Evolutionary conservation across 2,329 filamentous ascomycete species (phyloP), one percentile per base, ranked within the genome.

Genomic region (Aplosporella prunicola): DNA sequence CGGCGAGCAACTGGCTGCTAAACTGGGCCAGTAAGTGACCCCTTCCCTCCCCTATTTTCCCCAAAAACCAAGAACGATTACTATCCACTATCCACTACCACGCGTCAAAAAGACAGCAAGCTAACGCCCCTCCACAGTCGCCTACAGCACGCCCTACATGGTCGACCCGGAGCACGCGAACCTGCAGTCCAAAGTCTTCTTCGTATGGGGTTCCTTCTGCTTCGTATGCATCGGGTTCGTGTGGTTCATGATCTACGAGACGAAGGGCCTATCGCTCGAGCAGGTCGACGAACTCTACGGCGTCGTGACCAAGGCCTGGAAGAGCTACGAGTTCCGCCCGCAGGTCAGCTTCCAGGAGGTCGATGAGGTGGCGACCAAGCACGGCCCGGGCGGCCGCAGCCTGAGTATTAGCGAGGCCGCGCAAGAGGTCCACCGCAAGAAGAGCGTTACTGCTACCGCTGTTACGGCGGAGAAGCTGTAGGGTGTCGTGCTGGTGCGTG

Each of bases 231-330:
- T 60, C 27, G 62, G 82, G 45, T 87, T 86, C 56, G 81, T 85
- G 22, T 87, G 76, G 67, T 67, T 52, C 17, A 29, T 39, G 30
- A 77, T 86, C 33, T 85, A 79, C 52, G 81, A 86, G 62, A 86
- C 81, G 5, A 83, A 79, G 63, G 82, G 81, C 57, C 78, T 85
- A 52, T 81, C 78, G 47, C 67, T 86, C 40, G 81, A 86, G 58
- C 80, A 85, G 63, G 83, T 86, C 51, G 80, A 85, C 56, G 81
- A 85, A 60, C 77, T 86, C 63, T 85, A 85, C 61, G 78, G 81
- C 53, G 72, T 80, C 45, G 75, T 84, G 40, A 66, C 71, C 37
- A 69, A 78, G 45, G 80, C 80, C 1, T 85, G 80, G 80, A 72
- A 83, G 51, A 81, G 76, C 63, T 74, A 71, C 48, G 46, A 56